Evolutionary conservation across 2,329 filamentous ascomycete species (phyloP).

Genomic region (Ceratocystis cubensis): DNA sequence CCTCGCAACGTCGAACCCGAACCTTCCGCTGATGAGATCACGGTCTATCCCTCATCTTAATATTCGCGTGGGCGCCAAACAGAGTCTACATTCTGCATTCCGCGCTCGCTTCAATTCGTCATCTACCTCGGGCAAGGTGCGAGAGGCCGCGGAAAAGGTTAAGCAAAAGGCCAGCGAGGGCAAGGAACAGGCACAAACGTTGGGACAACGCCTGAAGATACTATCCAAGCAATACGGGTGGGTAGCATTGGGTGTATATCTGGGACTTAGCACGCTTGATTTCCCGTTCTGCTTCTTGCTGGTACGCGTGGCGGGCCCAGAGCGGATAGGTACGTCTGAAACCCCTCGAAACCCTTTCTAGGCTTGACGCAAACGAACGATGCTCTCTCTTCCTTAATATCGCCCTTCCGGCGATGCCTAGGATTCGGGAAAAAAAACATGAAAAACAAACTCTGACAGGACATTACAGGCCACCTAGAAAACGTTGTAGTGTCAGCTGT

Average conservation of each 20-base stretch:
- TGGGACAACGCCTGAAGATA: conserved; percentile 65
- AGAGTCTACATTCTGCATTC: background rate
- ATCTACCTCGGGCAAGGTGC: conserved; percentile 11
- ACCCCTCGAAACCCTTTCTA: background rate
- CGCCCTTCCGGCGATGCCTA: background rate
- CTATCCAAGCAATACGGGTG: conserved; percentile 89
- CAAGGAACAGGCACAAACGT: conserved; percentile 28
- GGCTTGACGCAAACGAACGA: background rate
- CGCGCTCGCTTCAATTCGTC: conserved; percentile 10
- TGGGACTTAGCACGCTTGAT: conserved; percentile 69
- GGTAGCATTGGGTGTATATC: conserved; percentile 83
- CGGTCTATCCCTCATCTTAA: background rate
- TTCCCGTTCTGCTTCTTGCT: conserved; percentile 92
- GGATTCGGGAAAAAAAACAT: background rate
- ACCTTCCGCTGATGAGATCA: background rate
- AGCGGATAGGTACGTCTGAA: conserved; percentile 54
- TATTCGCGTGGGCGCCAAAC: background rate
- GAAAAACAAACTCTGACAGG: background rate
- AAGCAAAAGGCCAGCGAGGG: conserved; percentile 17
- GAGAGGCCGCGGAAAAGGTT: conserved; percentile 13
- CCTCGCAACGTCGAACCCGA: background rate
- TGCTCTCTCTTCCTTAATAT: background rate
- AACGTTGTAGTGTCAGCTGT: conserved; percentile 51
- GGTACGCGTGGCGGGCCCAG: conserved; percentile 69
- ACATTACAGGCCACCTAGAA: conserved; percentile 44